phyloP scores from a whole-genome alignment of 2,329 filamentous ascomycete species.

The Pestalotiopsis sp. region DNA sequence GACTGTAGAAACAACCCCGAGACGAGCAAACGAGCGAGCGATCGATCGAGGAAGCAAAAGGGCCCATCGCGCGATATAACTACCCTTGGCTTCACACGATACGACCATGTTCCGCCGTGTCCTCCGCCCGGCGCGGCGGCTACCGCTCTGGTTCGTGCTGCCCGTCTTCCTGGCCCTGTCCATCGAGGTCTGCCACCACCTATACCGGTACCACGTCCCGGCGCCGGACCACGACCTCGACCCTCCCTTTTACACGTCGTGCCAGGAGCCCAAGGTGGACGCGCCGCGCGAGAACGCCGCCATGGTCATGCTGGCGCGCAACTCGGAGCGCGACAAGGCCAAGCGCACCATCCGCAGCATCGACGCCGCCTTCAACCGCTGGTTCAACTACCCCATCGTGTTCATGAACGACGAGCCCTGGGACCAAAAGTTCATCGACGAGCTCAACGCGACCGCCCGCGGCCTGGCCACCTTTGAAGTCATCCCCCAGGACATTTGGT shows the following conservation, averaged over 20 bases:
- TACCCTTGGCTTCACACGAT: not conserved
- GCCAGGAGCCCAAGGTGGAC: constrained; percentile 38
- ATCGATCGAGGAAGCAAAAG: not conserved
- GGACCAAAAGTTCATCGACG: constrained; percentile 38
- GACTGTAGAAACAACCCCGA: not conserved
- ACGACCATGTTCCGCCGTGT: constrained; percentile 28
- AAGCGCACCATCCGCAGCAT: constrained; percentile 41
- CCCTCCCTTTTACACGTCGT: constrained; percentile 39
- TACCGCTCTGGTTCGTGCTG: constrained; percentile 31
- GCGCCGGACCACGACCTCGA: constrained; percentile 38
- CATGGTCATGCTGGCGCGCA: constrained; percentile 48
- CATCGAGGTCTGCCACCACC: constrained; percentile 37
- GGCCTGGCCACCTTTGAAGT: constrained; percentile 43
- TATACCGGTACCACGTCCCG: constrained; percentile 34
- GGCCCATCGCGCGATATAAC: not conserved
- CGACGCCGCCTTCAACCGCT: constrained; percentile 46
- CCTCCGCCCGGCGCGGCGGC: constrained; percentile 31
- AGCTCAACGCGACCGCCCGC: constrained; percentile 36
- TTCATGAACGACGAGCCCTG: constrained; percentile 49
- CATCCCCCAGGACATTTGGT: constrained; percentile 41
- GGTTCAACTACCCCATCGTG: constrained; percentile 48
- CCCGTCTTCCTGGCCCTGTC: constrained; percentile 30
- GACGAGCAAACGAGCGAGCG: not conserved
- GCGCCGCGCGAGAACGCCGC: constrained; percentile 43
- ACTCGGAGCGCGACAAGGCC: constrained; percentile 41